A percentile compares a stretch with the other conserved stretches of the same genome.
These are phyloP conservation scores for Coemansia sp. DNA, from an alignment of 192 early-diverging fungal species.

Conservation along the genomic window DNA sequence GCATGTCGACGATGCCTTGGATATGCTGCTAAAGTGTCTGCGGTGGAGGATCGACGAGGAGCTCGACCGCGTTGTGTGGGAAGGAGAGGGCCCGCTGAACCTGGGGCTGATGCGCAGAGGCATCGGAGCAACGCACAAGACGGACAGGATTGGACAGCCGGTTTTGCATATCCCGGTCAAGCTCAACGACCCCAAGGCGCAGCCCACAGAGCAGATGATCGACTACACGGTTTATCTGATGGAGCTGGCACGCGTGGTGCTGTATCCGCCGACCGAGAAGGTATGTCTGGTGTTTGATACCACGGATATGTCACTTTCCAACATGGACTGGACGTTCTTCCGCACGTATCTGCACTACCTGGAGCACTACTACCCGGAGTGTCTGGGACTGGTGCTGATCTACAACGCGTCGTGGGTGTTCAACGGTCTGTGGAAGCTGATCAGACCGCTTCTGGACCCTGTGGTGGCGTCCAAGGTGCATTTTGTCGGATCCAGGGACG, in stretches of 20 bases:
- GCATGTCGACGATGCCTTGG: conserved; percentile 73
- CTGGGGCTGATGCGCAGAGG: conserved; percentile 49
- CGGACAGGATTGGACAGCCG: conserved; percentile 60
- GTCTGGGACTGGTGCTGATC: conserved; percentile 76
- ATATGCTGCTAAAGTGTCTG: conserved; percentile 70
- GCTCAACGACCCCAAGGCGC: conserved; percentile 60
- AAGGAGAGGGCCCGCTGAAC: conserved; percentile 63
- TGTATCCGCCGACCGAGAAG: conserved; percentile 61
- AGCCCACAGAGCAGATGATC: conserved; percentile 63
- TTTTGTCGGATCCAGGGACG: conserved; percentile 67
- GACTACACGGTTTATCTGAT: conserved; percentile 66
- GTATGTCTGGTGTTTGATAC: conserved; percentile 79
- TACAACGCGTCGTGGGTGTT: conserved; percentile 92
- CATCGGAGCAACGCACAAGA: conserved; percentile 58
- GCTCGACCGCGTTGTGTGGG: conserved; percentile 56
- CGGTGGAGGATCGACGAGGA: conserved; percentile 73
- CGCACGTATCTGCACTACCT: conserved; percentile 79
- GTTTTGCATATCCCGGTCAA: conserved; percentile 58
- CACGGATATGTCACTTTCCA: conserved; percentile 71
- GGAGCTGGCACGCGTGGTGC: conserved; percentile 60
- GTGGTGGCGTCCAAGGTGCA: conserved; percentile 85
- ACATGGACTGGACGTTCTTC: conserved; percentile 80
- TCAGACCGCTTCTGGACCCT: conserved; percentile 83
- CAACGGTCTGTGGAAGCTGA: conserved; percentile 78
- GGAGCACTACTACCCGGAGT: conserved; percentile 91